These are phyloP conservation scores for Dictyophora rubrovolvata DNA, from an alignment of 768 basidiomycete genomes.

Conservation along the genomic window DNA sequence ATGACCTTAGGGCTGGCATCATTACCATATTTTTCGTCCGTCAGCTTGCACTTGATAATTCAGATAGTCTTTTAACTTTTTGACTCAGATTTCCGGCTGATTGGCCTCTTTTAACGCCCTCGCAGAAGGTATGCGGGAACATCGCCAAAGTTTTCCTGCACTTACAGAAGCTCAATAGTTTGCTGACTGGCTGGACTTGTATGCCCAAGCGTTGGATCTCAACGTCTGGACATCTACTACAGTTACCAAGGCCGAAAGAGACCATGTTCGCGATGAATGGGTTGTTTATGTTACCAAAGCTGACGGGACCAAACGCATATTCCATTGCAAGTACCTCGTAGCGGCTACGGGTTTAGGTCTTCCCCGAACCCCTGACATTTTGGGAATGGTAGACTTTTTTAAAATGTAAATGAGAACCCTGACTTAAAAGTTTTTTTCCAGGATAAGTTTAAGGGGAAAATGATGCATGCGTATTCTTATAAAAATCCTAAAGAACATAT, in stretches of 20 bases:
- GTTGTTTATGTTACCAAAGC: neutral
- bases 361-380: neutral
- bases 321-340: neutral
- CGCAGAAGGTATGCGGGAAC: neutral
- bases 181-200: slow-evolving; percentile 36
- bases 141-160: neutral
- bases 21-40: neutral
- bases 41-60: neutral
- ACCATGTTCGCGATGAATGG: neutral
- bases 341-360: neutral
- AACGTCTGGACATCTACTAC: slow-evolving; percentile 29
- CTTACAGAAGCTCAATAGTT: slow-evolving; percentile 8
- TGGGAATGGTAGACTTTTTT: neutral
- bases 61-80: neutral
- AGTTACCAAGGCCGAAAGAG: neutral
- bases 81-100: neutral
- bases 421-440: neutral
- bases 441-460: neutral
- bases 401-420: neutral
- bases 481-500: neutral
- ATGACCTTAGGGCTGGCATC: neutral
- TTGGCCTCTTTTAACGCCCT: neutral
- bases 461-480: neutral
- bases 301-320: neutral
- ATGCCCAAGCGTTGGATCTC: slow-evolving; percentile 30